Evolutionary conservation across 2,329 filamentous ascomycete species (phyloP).

Genomic region (Dryadomyces sulphureus): DNA sequence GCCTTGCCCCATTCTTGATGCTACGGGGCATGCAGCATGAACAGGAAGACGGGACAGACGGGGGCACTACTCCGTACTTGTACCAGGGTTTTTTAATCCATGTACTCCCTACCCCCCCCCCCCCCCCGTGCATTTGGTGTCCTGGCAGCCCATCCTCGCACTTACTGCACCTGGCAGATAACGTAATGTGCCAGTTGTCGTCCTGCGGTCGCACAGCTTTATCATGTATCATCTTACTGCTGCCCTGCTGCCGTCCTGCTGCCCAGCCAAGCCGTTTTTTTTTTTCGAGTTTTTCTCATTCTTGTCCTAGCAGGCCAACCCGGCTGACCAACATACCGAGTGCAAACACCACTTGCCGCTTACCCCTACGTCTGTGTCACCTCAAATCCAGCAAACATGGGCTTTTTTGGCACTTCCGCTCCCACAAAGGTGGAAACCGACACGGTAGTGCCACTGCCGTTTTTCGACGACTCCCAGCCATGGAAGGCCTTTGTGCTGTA

Average conservation of each 20-base stretch:
- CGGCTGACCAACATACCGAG: not conserved
- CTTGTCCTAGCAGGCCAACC: not conserved
- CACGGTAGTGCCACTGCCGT: slow-evolving; percentile 18
- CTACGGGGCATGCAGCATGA: not conserved
- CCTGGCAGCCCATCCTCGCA: no score
- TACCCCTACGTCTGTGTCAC: not conserved
- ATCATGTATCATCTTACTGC: not conserved
- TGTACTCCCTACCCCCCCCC: no score
- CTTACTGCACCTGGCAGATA: not conserved
- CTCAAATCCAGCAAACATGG: not conserved
- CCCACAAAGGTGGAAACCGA: slow-evolving; percentile 9
- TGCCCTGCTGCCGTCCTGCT: no score
- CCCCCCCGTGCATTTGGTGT: no score
- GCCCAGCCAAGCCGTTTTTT: no score
- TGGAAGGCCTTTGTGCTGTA: slow-evolving; percentile 15
- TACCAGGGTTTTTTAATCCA: no score
- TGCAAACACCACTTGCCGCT: not conserved
- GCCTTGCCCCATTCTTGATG: not conserved
- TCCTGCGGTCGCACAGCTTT: no score
- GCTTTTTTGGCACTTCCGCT: not conserved
- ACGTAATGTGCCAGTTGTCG: no score
- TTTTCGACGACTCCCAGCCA: slow-evolving; percentile 14
- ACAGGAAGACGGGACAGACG: no score
- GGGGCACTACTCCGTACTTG: no score
- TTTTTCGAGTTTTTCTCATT: not conserved